A percentile compares a stretch with the other conserved stretches of the same genome.
These are phyloP conservation scores for Coffea canephora DNA, from an alignment of 257 asterid species.

Conservation along the genomic window DNA sequence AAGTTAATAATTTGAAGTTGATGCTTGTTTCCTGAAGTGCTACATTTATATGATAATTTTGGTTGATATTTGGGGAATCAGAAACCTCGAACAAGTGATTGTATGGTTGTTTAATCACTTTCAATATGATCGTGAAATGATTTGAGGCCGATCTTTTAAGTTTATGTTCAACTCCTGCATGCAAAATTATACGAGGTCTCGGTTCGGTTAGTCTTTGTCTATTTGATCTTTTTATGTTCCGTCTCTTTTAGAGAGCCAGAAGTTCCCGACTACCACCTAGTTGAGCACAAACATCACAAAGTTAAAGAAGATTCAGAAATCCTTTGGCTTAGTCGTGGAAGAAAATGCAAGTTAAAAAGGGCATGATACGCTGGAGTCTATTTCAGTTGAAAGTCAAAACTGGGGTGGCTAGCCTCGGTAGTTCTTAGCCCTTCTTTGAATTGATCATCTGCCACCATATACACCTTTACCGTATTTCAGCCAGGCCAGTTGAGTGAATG, in stretches of 20 bases:
- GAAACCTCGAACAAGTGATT: too few relatives aligned
- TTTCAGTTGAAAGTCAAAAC: too few relatives aligned
- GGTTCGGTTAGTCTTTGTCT: not conserved
- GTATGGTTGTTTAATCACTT: too few relatives aligned
- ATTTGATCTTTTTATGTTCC: not conserved
- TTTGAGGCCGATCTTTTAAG: not conserved
- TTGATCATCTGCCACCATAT: too few relatives aligned
- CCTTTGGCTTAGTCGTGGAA: not conserved
- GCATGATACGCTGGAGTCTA: too few relatives aligned
- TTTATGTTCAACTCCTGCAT: not conserved
- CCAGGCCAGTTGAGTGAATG: too few relatives aligned
- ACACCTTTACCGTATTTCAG: too few relatives aligned
- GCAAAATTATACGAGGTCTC: not conserved
- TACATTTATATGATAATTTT: not conserved
- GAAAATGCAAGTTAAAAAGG: not conserved
- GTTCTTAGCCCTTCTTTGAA: too few relatives aligned
- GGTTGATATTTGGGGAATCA: too few relatives aligned
- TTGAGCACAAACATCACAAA: conserved; percentile 21
- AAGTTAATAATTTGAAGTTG: not conserved
- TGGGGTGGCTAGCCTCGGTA: too few relatives aligned
- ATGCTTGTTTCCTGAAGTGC: too few relatives aligned
- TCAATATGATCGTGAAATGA: not conserved
- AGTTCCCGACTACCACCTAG: conserved; percentile 33
- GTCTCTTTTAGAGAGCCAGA: conserved; percentile 41
- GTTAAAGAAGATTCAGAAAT: not conserved